phyloP scores from a whole-genome alignment of 208 protist species.

The Balamuthia mandrillaris region DNA sequence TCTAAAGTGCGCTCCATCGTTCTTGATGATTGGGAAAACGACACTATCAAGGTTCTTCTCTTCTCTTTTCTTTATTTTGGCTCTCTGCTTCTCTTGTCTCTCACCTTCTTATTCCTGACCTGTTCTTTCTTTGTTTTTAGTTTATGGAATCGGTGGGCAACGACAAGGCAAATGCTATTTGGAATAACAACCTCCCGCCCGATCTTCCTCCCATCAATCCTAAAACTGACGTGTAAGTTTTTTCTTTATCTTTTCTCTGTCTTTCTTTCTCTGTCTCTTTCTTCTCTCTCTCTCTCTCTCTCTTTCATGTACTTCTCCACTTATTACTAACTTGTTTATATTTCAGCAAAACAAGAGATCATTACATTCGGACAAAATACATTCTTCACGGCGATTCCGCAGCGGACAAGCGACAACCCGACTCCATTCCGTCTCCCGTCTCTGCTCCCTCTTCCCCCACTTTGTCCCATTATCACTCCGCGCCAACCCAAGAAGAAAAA shows the following conservation, averaged over 20 bases:
- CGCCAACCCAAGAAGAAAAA: too few relatives aligned
- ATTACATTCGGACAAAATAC: not conserved
- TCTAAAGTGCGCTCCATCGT: slow-evolving; percentile 54
- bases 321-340: not conserved
- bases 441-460: too few relatives aligned
- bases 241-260: not conserved
- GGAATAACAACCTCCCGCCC: not conserved
- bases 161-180: not conserved
- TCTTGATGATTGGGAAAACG: slow-evolving; percentile 5
- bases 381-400: not conserved
- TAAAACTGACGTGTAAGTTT: not conserved
- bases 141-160: not conserved
- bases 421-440: too few relatives aligned
- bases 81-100: not conserved
- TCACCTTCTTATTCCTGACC: not conserved
- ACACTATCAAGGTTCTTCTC: not conserved
- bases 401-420: not conserved
- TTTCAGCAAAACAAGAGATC: slow-evolving; percentile 19
- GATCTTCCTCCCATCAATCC: not conserved
- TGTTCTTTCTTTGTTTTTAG: not conserved
- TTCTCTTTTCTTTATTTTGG: not conserved
- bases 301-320: not conserved
- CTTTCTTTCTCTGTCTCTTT: not conserved
- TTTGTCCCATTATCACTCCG: too few relatives aligned
- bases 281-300: not conserved